Evolutionary conservation across 345 rosid genomes (phyloP).

Genomic region (Adansonia digitata): DNA sequence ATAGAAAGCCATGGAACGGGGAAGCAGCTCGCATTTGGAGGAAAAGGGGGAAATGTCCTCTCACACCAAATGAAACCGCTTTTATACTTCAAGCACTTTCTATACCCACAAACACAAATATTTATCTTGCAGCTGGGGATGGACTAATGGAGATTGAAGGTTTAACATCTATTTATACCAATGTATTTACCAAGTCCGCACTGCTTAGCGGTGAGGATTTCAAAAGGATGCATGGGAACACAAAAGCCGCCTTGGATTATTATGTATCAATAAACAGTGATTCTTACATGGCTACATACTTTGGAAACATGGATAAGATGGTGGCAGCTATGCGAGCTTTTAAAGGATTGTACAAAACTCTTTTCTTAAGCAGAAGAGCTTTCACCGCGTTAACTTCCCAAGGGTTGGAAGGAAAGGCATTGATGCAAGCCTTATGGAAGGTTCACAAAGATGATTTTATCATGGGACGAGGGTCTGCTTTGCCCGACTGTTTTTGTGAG

Average conservation of each 20-base stretch:
- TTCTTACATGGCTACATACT: slow-evolving; percentile 79
- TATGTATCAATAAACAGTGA: slow-evolving; percentile 83
- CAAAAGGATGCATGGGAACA: slow-evolving; percentile 84
- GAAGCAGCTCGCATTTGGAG: slow-evolving; percentile 79
- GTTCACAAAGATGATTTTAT: slow-evolving; percentile 56
- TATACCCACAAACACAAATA: slow-evolving; percentile 64
- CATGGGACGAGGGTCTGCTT: slow-evolving; percentile 81
- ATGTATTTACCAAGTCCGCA: slow-evolving; percentile 60
- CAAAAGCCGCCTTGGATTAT: slow-evolving; percentile 95
- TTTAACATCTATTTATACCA: slow-evolving; percentile 64
- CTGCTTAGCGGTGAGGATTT: slow-evolving; percentile 79
- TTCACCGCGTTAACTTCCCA: slow-evolving; percentile 41
- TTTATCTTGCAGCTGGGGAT: slow-evolving; percentile 94
- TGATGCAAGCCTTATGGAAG: slow-evolving; percentile 63
- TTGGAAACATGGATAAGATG: slow-evolving; percentile 99
- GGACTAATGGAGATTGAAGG: slow-evolving; percentile 90
- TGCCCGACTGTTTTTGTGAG: slow-evolving; percentile 79
- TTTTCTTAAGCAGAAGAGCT: slow-evolving; percentile 67
- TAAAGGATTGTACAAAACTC: slow-evolving; percentile 59
- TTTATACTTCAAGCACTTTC: slow-evolving; percentile 65
- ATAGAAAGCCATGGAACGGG: slow-evolving; percentile 90
- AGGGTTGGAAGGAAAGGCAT: slow-evolving; percentile 46
- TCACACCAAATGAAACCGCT: slow-evolving; percentile 86
- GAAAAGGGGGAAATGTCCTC: slow-evolving; percentile 86
- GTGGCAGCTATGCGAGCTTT: slow-evolving; percentile 73